A percentile compares a stretch with the other conserved stretches of the same genome.
These are phyloP conservation scores for Lecanicillium sp. DNA, from an alignment of 2,329 filamentous ascomycete genomes.

Conservation along the genomic window DNA sequence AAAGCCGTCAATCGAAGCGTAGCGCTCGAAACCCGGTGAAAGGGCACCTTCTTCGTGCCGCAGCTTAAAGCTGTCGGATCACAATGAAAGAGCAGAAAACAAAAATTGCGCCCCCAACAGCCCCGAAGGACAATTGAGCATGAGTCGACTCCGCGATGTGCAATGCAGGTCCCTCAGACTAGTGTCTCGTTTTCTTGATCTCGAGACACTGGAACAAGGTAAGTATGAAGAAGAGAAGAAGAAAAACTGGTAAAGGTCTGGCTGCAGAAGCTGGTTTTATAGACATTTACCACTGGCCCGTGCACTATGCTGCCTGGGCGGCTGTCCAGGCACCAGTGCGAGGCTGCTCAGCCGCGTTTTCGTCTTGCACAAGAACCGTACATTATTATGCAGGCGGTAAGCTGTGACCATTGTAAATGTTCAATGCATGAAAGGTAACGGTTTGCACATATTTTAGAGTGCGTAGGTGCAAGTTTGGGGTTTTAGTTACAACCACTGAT, in stretches of 20 bases:
- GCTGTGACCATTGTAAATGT: too few relatives aligned
- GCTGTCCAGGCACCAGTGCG: too few relatives aligned
- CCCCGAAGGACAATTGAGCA: slow-evolving; percentile 43
- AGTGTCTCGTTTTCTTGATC: slow-evolving; percentile 34
- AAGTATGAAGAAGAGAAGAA: slow-evolving; percentile 39
- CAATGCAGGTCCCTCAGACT: slow-evolving; percentile 42
- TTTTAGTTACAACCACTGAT: too few relatives aligned
- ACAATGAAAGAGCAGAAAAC: slow-evolving; percentile 38
- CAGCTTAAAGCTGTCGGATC: slow-evolving; percentile 23
- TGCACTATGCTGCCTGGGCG: slow-evolving; percentile 10
- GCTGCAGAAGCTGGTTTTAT: too few relatives aligned
- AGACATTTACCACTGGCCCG: slow-evolving; percentile 11
- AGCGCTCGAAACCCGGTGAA: too few relatives aligned
- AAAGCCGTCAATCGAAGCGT: too few relatives aligned
- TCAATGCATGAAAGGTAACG: too few relatives aligned
- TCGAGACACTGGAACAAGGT: slow-evolving; percentile 34
- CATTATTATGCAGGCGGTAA: too few relatives aligned
- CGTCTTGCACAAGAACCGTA: too few relatives aligned
- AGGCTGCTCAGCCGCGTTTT: too few relatives aligned
- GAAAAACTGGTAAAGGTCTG: slow-evolving; percentile 9
- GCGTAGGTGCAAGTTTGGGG: too few relatives aligned
- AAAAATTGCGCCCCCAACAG: slow-evolving; percentile 44
- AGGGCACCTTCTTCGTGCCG: slow-evolving; percentile 39
- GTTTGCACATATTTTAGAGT: too few relatives aligned
- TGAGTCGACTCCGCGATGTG: slow-evolving; percentile 41